A percentile compares a stretch with the other conserved stretches of the same genome.
These are phyloP conservation scores for Globisporangium canariense DNA, from an alignment of 352 stramenopile species.

Conservation along the genomic window DNA sequence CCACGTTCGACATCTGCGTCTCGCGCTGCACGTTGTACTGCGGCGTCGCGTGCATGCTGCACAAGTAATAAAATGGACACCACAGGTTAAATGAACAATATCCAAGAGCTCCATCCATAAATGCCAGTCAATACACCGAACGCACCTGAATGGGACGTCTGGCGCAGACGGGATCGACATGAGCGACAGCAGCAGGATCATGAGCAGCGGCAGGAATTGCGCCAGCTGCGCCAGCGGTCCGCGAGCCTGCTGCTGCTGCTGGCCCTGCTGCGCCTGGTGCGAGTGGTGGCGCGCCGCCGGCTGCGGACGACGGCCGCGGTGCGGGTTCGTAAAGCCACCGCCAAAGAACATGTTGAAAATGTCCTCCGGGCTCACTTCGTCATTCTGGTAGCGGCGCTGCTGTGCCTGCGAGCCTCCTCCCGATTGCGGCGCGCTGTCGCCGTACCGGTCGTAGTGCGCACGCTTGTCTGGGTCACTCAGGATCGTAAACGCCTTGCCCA, in stretches of 20 bases:
- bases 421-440: slow-evolving; percentile 48
- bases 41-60: slow-evolving; percentile 66
- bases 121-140: not conserved
- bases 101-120: not conserved
- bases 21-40: slow-evolving; percentile 74
- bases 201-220: slow-evolving; percentile 81
- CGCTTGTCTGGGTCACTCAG: slow-evolving; percentile 89
- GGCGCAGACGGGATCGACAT: slow-evolving; percentile 68
- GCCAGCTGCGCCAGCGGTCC: slow-evolving; percentile 49
- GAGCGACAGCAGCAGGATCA: slow-evolving; percentile 85
- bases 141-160: slow-evolving; percentile 73
- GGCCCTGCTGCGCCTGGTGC: slow-evolving; percentile 17
- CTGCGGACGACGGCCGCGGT: slow-evolving; percentile 32
- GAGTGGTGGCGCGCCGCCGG: slow-evolving; percentile 1
- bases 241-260: slow-evolving; percentile 31
- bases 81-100: not conserved
- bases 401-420: slow-evolving; percentile 20
- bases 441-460: slow-evolving; percentile 82
- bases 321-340: slow-evolving; percentile 54
- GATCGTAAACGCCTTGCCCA: slow-evolving; percentile 92
- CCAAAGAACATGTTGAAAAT: slow-evolving; percentile 94
- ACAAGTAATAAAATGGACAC: not conserved
- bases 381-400: slow-evolving; percentile 58
- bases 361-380: slow-evolving; percentile 88
- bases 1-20: slow-evolving; percentile 80